These are phyloP conservation scores for Cryphonectria radicalis DNA, from an alignment of 2,329 filamentous ascomycete species.

Conservation along the genomic window DNA sequence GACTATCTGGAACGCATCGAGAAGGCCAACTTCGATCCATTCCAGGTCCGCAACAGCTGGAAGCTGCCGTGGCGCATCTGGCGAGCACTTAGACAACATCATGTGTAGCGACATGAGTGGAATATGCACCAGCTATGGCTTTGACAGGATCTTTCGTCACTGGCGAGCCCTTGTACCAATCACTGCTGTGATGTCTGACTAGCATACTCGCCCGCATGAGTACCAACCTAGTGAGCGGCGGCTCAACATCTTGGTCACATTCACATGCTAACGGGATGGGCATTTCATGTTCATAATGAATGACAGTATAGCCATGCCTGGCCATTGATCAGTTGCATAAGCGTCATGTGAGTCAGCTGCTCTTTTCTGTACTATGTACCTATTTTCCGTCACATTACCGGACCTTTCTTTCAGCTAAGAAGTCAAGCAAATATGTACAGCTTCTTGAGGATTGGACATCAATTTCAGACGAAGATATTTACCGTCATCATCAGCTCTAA, in stretches of 20 bases:
- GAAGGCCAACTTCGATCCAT: slow-evolving; percentile 82
- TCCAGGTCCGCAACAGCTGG: slow-evolving; percentile 72
- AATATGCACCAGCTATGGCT: not conserved
- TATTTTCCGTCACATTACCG: not conserved
- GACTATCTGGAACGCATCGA: slow-evolving; percentile 81
- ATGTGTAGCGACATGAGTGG: slow-evolving; percentile 42
- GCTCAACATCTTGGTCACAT: not conserved
- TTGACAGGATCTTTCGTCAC: not conserved
- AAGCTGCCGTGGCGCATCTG: slow-evolving; percentile 79
- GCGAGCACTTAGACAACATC: slow-evolving; percentile 54
- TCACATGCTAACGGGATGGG: not conserved
- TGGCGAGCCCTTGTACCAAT: not conserved
- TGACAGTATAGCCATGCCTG: not conserved
- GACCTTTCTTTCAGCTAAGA: not conserved
- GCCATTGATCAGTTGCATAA: not conserved
- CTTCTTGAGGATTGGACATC: not conserved
- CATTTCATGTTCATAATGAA: not conserved
- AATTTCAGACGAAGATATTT: not conserved
- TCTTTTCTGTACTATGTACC: not conserved
- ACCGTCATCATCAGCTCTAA: not conserved
- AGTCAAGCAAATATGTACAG: not conserved
- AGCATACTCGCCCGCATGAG: not conserved
- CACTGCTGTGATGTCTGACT: not conserved
- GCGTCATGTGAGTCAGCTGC: not conserved
- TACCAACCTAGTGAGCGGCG: not conserved